Base-by-base conservation (phyloP, 176 grass and related monocot genomes). In the Triticum timopheevii region DNA sequence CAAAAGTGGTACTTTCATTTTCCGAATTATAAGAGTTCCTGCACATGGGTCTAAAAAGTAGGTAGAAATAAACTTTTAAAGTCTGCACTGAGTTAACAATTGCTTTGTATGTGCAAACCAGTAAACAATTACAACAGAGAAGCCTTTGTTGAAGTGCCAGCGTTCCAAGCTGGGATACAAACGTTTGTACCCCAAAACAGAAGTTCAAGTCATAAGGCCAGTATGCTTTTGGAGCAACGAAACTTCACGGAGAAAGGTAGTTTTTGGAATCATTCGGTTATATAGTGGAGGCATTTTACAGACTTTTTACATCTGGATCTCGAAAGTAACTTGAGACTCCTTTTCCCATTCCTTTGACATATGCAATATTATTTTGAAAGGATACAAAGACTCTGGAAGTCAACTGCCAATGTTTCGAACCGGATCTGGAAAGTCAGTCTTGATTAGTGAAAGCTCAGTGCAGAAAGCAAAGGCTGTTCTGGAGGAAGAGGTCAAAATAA, bases 361-460 rank as follows among this genome's bases (percentile, higher is more conserved):
- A 13, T 35, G 66, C n/a, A 22, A 50, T 56, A 71, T 71, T 77
- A 24, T 80, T 76, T 84, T 81, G 64, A 45, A 87, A 71, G 61
- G 72, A 89, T 77, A 87, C 45, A 30, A 63, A 87, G 89, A 38
- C 34, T 33, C 6, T 45, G 82, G 78, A 77, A 66, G 22, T 71
- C 30, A 87, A 85, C 67, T 88, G 42, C 85, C 81, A 82, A 84
- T 90, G 70, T 95, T 95, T 90, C 75, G 19, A 86, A 95, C 95
- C 40, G 93, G 89, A 81, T 90, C 89, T 42, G 95, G 93, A 79
- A 94, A 82, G 82, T 89, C 87, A 10, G 87, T 93, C n/a, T 81
- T 87, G 69, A 80, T 92, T 61, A 90, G 86, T 20, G 47, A 90
- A 73, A 89, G 73, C 59, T 93, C 89, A 33, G 63, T 93, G 30